Base-by-base conservation (phyloP, 2,329 filamentous ascomycete species). In the Sphaerulina musiva region DNA sequence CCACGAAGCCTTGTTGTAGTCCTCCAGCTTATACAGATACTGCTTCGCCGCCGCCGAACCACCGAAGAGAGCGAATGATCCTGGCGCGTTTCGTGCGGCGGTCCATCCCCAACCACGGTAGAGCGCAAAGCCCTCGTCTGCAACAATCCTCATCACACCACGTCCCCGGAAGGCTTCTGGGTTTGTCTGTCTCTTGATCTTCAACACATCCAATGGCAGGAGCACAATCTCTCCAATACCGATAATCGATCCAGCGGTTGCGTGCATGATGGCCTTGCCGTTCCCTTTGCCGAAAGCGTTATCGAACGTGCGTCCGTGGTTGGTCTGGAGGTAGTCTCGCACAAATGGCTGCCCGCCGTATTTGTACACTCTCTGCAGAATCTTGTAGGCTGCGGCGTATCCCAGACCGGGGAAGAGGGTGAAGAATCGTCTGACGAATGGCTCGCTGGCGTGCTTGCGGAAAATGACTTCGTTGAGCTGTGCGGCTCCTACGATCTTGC, bases 141-240 rank as follows among this genome's bases (percentile, higher is more conserved):
- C 81, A 58, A 98, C 81, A 62, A 98, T 97, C 74, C 81, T 86
- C 70, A 97, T 76, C 56, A 98, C 80, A 59, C 93, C 93, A 67
- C 93, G 87, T 64, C 92, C 92, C 63, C 90, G 84, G 84, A 98
- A 98, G 36, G 93, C 91, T 70, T 97, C 93, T 40, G 93, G 93
- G 79, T 98, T 98, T 63, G 93, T 98, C 78, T 98, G 93, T 67
- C 93, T 85, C 82, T 98, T 98, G 78, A 98, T 98, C 82, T 98
- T 98, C 60, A 98, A 82, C 39, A 98, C 92, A 66, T 98, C 93
- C 57, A 98, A 83, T 41, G 93, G 93, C 40, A 98, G 82, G 31
- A 98, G 82, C 55, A 98, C 82, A 62, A 98, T 95, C 77, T 98
- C 93, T 69, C 93, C 93, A 66, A 98, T 95, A 66, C 93, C 93